phyloP scores from a whole-genome alignment of 371 early-diverging fungal species.

The Mitosporidium daphniae region DNA sequence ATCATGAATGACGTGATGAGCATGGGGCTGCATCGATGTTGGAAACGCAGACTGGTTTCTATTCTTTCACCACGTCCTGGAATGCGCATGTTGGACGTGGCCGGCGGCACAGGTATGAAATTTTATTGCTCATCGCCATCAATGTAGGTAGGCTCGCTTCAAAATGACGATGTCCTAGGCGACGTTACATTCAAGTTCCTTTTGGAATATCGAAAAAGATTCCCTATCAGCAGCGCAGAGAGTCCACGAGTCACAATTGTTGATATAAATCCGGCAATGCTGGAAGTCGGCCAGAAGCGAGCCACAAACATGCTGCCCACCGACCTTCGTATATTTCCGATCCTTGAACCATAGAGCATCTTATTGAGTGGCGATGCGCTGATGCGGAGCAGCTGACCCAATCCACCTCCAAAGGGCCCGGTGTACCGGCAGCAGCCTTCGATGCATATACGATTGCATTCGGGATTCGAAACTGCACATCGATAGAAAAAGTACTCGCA shows the following conservation, averaged over 20 bases:
- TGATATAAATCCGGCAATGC: conserved; percentile 75
- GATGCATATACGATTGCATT: conserved; percentile 79
- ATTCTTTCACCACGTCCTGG: conserved; percentile 37
- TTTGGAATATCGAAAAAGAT: conserved; percentile 22
- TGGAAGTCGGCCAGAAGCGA: conserved; percentile 42
- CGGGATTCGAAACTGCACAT: conserved; percentile 77
- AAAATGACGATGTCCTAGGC: conserved; percentile 5
- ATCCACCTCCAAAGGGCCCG: too few relatives aligned
- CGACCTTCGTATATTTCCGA: too few relatives aligned
- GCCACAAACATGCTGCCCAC: too few relatives aligned
- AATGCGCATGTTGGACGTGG: conserved; percentile 59
- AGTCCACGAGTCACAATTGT: conserved; percentile 40
- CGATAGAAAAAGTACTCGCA: conserved; percentile 37
- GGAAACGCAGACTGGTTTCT: conserved; percentile 64
- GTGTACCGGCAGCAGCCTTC: conserved; percentile 26
- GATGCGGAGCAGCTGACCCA: too few relatives aligned
- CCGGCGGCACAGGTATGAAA: conserved; percentile 74
- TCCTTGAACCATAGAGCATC: too few relatives aligned
- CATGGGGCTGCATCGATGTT: conserved; percentile 50
- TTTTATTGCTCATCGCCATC: conserved; percentile 1
- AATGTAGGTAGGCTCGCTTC: conserved; percentile 2
- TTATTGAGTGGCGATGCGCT: too few relatives aligned
- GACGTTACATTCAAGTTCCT: conserved; percentile 71
- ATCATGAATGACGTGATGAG: conserved; percentile 87
- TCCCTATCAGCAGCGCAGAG: conserved; percentile 14